Base-by-base conservation (phyloP, 2,329 filamentous ascomycete species). In the Harringtonia aguacate region DNA sequence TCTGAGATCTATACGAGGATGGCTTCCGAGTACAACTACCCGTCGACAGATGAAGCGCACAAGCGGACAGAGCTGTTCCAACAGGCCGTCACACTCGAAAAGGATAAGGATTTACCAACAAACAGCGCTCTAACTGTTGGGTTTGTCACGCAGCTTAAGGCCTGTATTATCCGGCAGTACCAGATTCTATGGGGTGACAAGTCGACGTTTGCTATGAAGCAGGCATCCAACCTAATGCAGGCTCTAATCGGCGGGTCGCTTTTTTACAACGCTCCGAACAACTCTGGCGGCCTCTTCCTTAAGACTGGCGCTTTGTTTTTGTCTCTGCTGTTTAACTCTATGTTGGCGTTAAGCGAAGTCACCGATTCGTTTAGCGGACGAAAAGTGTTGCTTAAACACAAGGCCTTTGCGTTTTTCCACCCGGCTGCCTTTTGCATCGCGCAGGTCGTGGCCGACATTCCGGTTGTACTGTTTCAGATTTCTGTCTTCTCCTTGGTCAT, bases 161-260 rank as follows among this genome's bases (percentile, higher is more conserved):
- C 78, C 4, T 68, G 81, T 63, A 82, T 81, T 0, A 72, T 77
- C 52, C 75, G 86, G 30, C 84, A 92, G 60, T 80, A 87, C 48
- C 89, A 84, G 83, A 72, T 94, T 21, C 73, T 88, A 20, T 75
- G 76, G 56, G 84, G 85, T 30, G 84, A 94, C 60, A 80, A 73
- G 49, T 79, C 79, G 1, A 82, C 83, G 0, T 68, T 92, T 1
- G 81, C 79, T 59, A 89, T 84, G 35, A 90, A 89, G 53, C 72
- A 84, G 48, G 84, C 87, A 61, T 85, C 87, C 57, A 84, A 88
- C 53, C 62, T 90, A 46, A 74, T 79, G 47, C 84, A 85, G 58
- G 68, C 61, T 4, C 69, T 94, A 10, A 84, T 94, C 48, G 79
- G 88, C 42, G 83, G 84, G 2, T 86, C 81, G 2, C 68, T 92